These are phyloP conservation scores for Rhododendron mucronatum DNA, from an alignment of 148 eudicot genomes.

Conservation along the genomic window DNA sequence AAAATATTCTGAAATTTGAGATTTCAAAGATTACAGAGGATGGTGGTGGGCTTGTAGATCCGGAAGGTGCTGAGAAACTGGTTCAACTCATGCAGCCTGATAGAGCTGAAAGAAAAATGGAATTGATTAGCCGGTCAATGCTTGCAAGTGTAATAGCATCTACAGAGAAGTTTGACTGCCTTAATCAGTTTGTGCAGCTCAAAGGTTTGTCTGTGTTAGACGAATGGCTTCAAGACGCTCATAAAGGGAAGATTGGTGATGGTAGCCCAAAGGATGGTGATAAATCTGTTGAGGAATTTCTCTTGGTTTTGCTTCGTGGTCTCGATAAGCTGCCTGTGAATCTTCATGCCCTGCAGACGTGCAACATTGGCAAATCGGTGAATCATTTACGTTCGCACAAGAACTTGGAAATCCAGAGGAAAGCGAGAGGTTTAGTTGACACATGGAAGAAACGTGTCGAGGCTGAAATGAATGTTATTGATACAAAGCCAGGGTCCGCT, in stretches of 20 bases:
- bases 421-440: slow-evolving; percentile 84
- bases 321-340: slow-evolving; percentile 90
- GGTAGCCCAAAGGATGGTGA: slow-evolving; percentile 63
- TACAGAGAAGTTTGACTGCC: slow-evolving; percentile 84
- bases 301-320: slow-evolving; percentile 78
- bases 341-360: slow-evolving; percentile 71
- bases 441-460: slow-evolving; percentile 99
- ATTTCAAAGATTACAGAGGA: slow-evolving; percentile 65
- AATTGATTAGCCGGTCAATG: slow-evolving; percentile 50
- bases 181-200: slow-evolving; percentile 71
- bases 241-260: slow-evolving; percentile 73
- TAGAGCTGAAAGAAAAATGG: slow-evolving; percentile 63
- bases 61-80: slow-evolving; percentile 67
- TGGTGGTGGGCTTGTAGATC: slow-evolving; percentile 75
- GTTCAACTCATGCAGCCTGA: slow-evolving; percentile 83
- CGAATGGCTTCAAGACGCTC: slow-evolving; percentile 90
- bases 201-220: slow-evolving; percentile 73
- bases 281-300: slow-evolving; percentile 75
- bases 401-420: slow-evolving; percentile 84
- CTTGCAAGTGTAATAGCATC: slow-evolving; percentile 74
- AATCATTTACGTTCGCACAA: slow-evolving; percentile 77
- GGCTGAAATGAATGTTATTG: slow-evolving; percentile 81
- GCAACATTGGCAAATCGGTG: slow-evolving; percentile 95
- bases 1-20: slow-evolving; percentile 52
- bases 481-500: slow-evolving; percentile 51